Conservation (phyloP, 2,329 filamentous ascomycete species). For the Fusarium sp. region DNA sequence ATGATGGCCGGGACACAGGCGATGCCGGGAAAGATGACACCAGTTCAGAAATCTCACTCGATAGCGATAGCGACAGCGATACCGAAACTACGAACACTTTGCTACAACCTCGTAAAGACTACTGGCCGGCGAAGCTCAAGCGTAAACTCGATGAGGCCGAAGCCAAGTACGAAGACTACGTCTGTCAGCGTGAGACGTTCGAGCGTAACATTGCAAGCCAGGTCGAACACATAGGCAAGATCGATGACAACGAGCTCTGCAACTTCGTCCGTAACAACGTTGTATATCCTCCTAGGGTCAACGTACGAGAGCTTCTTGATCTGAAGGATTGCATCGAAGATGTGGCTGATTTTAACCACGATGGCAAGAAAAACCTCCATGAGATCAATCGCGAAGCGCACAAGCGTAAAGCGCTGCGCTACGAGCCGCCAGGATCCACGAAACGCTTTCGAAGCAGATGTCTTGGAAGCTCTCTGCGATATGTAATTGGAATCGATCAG, state of each 20-base stretch:
- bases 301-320: neutral
- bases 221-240: neutral
- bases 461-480: conserved; percentile 42
- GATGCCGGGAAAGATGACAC: neutral
- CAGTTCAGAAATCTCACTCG: neutral
- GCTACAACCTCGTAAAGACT: neutral
- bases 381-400: neutral
- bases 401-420: neutral
- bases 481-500: conserved; percentile 36
- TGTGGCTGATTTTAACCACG: conserved; percentile 1
- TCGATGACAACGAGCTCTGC: neutral
- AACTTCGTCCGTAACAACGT: neutral
- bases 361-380: neutral
- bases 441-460: conserved; percentile 39
- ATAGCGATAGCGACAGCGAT: neutral
- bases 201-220: neutral
- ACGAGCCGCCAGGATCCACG: neutral
- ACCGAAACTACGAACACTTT: neutral
- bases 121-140: neutral
- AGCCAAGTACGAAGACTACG: neutral
- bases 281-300: neutral
- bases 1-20: neutral
- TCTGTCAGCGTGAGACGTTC: neutral
- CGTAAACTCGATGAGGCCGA: neutral
- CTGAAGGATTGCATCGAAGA: conserved; percentile 24